Evolutionary conservation across 1,284 basidiomycete species (phyloP).

Genomic region (Flammula alnicola): DNA sequence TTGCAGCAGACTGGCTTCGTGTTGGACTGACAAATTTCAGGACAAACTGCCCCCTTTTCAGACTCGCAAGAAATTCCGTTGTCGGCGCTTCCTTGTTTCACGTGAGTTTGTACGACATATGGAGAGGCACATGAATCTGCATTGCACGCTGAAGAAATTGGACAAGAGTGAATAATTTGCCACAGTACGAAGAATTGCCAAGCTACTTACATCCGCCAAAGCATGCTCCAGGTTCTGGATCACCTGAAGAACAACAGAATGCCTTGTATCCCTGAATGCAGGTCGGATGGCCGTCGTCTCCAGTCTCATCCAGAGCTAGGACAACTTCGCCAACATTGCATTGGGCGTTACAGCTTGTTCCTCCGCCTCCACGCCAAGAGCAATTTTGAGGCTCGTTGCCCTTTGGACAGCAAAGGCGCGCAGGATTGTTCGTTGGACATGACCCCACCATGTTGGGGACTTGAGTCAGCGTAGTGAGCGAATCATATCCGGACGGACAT

Average conservation of each 20-base stretch:
- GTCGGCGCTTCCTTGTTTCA: constrained; percentile 7
- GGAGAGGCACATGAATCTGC: constrained; percentile 7
- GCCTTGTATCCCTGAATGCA: constrained; percentile 26
- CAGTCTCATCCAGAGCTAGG: constrained; percentile 23
- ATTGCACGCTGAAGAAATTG: constrained; percentile 10
- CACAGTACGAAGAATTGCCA: not conserved
- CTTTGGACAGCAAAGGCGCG: constrained; percentile 25
- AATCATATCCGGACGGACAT: constrained; percentile 23
- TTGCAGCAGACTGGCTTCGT: too few relatives aligned
- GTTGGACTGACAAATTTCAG: too few relatives aligned
- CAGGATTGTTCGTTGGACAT: constrained; percentile 22
- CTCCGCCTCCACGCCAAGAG: constrained; percentile 24
- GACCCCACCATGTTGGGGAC: constrained; percentile 17
- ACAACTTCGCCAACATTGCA: constrained; percentile 25
- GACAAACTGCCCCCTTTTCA: too few relatives aligned
- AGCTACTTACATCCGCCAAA: too few relatives aligned
- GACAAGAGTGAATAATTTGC: constrained; percentile 7
- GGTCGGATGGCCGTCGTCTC: constrained; percentile 24
- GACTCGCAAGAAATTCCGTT: too few relatives aligned
- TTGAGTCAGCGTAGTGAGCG: constrained; percentile 25
- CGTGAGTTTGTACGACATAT: constrained; percentile 9
- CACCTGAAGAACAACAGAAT: constrained; percentile 23
- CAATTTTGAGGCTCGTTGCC: constrained; percentile 26
- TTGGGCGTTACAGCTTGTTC: constrained; percentile 24
- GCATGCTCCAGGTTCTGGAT: constrained; percentile 15